phyloP scores from a whole-genome alignment of 805 yeast species.

The Pichia rugopelliculosa region DNA sequence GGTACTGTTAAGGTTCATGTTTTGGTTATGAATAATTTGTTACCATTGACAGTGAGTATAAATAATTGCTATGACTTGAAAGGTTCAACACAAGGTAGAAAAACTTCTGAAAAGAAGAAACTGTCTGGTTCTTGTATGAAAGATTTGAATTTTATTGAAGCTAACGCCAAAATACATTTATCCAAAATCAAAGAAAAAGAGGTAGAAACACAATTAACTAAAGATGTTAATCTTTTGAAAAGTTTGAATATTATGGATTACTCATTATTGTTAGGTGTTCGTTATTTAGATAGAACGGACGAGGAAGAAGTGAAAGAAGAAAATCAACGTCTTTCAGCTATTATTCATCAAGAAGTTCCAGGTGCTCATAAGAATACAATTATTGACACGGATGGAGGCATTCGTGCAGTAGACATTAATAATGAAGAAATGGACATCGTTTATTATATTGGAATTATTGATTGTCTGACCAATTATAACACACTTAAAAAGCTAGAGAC shows the following conservation, averaged over 20 bases:
- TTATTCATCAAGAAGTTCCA: conserved; percentile 15
- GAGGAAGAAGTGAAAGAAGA: conserved; percentile 16
- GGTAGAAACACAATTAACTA: conserved; percentile 61
- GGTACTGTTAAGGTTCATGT: conserved; percentile 74
- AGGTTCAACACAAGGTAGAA: conserved; percentile 84
- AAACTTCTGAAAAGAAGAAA: conserved; percentile 34
- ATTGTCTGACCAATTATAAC: conserved; percentile 80
- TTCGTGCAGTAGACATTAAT: conserved; percentile 58
- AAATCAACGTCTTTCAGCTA: conserved; percentile 16
- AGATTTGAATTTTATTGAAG: conserved; percentile 82
- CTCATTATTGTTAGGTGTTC: conserved; percentile 81
- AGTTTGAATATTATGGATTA: conserved; percentile 91
- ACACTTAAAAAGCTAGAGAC: conserved; percentile 76
- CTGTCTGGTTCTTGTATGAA: conserved; percentile 49
- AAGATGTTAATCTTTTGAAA: conserved; percentile 68
- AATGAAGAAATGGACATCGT: conserved; percentile 58
- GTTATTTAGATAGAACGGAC: conserved; percentile 59
- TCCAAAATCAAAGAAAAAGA: conserved; percentile 61
- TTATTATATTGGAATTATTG: conserved; percentile 90
- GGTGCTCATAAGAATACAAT: conserved; percentile 11
- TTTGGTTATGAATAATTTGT: conserved; percentile 92
- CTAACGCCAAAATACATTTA: conserved; percentile 54
- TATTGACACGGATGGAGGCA: conserved; percentile 60
- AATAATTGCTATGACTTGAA: conserved; percentile 84
- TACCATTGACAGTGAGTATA: conserved; percentile 87